Evolutionary conservation across 805 yeast species (phyloP), one percentile per base, ranked within the genome.

Genomic region (Starmerella vitae): DNA sequence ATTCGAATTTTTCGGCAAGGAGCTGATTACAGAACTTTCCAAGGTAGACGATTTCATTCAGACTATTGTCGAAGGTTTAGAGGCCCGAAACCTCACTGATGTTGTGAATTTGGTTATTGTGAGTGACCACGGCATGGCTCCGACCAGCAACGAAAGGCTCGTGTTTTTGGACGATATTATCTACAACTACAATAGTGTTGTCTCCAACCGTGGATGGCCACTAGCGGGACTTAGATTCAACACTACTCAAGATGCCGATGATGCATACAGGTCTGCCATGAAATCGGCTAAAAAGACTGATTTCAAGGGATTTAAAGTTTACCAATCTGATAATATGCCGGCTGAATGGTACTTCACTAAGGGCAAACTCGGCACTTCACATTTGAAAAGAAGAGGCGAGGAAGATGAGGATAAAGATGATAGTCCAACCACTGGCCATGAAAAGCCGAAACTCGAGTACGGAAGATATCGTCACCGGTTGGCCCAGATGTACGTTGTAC

Each of bases 51-150:
- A 57, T 12, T 76, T 78, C 46, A 58, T 88, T 12, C 68, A 65
- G 13, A 54, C 62, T 4, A 42, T 83, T 29, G 61, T 66, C 13
- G 45, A 58, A 20, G 77, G 70, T 7, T 49, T 86, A 17, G 42
- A 53, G 1, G 52, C 55, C 15, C 64, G 94, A 39, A 75, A 79
- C 47, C 60, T 84, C 43, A 60, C 68, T 0, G 66, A 74, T 18
- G 66, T 83, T 30, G 80, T 79, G 15, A 86, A 88, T 55, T 59
- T 86, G 17, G 60, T 88, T 0, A 62, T 86, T 31, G 79, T 86
- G 3, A 81, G 94, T 33, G 95, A 86, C 57, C 95, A 85, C 56
- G 95, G 95, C 9, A 85, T 84, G 94, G 78, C 93, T 0, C 88
- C 94, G 5, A 79, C 93, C 1, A 69, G 82, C 1, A 70, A 75